Evolutionary conservation across 140 eudicot species (phyloP).

Genomic region (Anethum foeniculum): DNA sequence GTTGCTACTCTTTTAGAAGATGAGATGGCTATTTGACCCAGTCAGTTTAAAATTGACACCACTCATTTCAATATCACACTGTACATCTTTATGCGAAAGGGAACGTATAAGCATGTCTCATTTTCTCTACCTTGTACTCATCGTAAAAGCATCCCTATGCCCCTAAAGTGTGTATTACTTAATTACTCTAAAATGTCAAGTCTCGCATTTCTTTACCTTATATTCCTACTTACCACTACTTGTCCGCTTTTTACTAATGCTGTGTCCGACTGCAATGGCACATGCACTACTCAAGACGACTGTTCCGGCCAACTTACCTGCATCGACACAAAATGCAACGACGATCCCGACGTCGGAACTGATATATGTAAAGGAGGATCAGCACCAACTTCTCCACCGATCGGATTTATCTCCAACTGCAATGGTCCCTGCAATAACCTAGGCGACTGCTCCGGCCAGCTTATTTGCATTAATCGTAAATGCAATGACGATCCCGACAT

Average conservation of each 20-base stretch:
- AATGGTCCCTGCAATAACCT: slow-evolving; percentile 21
- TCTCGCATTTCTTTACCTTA: neutral
- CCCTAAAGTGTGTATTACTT: neutral
- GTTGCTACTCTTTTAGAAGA: too few species aligned
- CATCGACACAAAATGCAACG: slow-evolving; percentile 23
- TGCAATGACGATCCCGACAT: slow-evolving; percentile 30
- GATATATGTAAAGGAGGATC: slow-evolving; percentile 9
- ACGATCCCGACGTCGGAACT: slow-evolving; percentile 29
- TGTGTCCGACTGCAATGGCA: slow-evolving; percentile 23
- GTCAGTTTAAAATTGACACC: neutral
- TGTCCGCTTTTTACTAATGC: neutral
- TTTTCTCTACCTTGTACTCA: neutral
- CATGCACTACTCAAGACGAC: slow-evolving; percentile 23
- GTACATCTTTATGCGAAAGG: neutral
- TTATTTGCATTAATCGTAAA: slow-evolving; percentile 20
- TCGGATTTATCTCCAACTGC: slow-evolving; percentile 19
- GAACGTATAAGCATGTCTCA: neutral
- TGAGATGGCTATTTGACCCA: neutral
- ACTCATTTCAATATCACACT: neutral
- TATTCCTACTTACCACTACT: neutral
- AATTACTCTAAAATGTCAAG: neutral
- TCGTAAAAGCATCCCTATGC: neutral
- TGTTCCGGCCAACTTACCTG: slow-evolving; percentile 29
- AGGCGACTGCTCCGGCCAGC: slow-evolving; percentile 27
- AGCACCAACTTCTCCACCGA: neutral